Conservation (phyloP, 2,329 filamentous ascomycete genomes). For the Colletotrichum trifolii region DNA sequence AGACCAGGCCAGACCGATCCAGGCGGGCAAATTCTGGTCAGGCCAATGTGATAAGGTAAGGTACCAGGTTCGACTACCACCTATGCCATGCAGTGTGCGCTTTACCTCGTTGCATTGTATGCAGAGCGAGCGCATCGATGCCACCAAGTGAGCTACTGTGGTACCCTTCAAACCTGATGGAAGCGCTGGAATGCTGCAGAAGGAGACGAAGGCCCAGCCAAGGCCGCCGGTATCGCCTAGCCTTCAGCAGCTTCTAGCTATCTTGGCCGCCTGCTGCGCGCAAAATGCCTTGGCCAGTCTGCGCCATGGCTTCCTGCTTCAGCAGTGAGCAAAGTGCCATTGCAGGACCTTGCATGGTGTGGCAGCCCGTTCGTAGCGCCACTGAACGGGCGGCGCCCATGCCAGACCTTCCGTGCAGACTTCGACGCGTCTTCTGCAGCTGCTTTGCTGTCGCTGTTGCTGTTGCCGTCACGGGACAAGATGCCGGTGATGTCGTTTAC, state of each 20-base stretch:
- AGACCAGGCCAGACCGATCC: not conserved
- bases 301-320: constrained; percentile 22
- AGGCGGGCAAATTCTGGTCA: not conserved
- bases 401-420: constrained; percentile 33
- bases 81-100: not conserved
- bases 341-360: constrained; percentile 23
- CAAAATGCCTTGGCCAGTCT: not conserved
- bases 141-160: constrained; percentile 12
- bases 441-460: too few species aligned
- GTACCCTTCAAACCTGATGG: constrained; percentile 9
- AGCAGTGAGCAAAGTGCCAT: constrained; percentile 20
- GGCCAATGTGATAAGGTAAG: constrained; percentile 17
- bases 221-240: too few species aligned
- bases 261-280: constrained; percentile 11
- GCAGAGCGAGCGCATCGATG: not conserved
- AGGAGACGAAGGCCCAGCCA: constrained; percentile 11
- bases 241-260: constrained; percentile 4
- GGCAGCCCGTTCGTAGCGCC: constrained; percentile 18
- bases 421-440: constrained; percentile 33
- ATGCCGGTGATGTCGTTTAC: too few species aligned
- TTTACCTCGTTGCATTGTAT: constrained; percentile 7
- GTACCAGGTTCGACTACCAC: constrained; percentile 7
- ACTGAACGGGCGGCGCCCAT: constrained; percentile 23
- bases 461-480: not conserved
- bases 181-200: constrained; percentile 27